These are phyloP conservation scores for Pneumocystis jirovecii DNA, from an alignment of 1,139 yeast genomes.

Conservation along the genomic window DNA sequence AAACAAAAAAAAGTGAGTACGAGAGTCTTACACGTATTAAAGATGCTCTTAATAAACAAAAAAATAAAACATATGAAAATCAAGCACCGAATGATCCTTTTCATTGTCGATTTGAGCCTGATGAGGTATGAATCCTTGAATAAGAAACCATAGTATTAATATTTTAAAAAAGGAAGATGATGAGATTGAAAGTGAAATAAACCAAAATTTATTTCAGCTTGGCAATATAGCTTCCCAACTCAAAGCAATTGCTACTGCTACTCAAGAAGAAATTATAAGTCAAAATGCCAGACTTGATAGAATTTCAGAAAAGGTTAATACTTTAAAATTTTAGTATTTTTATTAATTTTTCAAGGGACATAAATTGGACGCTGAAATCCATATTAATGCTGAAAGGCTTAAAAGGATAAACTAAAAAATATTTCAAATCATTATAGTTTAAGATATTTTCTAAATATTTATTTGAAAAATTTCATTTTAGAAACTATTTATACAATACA, in stretches of 20 bases:
- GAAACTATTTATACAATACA: neutral
- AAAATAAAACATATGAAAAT: constrained; percentile 14
- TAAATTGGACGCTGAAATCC: constrained; percentile 38
- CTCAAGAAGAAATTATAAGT: constrained; percentile 37
- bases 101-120: constrained; percentile 38
- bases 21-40: constrained; percentile 33
- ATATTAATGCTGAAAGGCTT: constrained; percentile 32
- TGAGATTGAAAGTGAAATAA: constrained; percentile 44
- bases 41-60: constrained; percentile 17
- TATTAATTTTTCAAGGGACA: constrained; percentile 20
- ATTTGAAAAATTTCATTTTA: neutral
- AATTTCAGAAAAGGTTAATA: constrained; percentile 34
- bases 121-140: constrained; percentile 14
- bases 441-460: neutral
- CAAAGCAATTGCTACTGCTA: constrained; percentile 36
- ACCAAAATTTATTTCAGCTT: constrained; percentile 38
- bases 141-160: constrained; percentile 26
- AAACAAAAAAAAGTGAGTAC: constrained; percentile 30
- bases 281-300: constrained; percentile 40
- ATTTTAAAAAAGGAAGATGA: constrained; percentile 33
- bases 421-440: neutral
- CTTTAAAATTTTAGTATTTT: neutral
- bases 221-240: constrained; percentile 35
- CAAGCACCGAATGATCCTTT: constrained; percentile 24
- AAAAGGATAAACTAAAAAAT: constrained; percentile 26